A percentile compares a stretch with the other conserved stretches of the same genome.
phyloP scores from a whole-genome alignment of 176 grass and related monocot species.

The Phoenix dactylifera region DNA sequence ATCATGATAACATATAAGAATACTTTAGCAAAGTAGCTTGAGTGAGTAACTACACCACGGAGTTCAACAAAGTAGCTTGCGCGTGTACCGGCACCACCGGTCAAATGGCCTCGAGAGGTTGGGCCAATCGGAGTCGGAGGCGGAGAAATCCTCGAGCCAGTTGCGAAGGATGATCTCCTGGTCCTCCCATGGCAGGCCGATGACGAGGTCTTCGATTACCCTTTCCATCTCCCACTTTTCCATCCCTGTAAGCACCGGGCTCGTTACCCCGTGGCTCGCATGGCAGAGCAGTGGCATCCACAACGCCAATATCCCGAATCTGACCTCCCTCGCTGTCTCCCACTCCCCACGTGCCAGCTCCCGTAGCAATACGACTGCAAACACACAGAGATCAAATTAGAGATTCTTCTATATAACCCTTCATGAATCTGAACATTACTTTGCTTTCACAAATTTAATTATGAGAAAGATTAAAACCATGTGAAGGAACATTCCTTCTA shows the following conservation, averaged over 20 bases:
- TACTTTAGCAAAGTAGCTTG: too few species aligned
- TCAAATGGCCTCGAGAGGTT: conserved; percentile 26
- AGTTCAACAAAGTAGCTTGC: conserved; percentile 8
- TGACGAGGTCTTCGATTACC: conserved; percentile 24
- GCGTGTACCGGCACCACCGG: conserved; percentile 21
- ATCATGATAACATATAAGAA: too few species aligned
- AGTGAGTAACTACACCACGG: too few species aligned
- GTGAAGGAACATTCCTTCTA: too few species aligned
- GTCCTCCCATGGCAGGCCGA: conserved; percentile 23
- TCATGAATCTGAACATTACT: too few species aligned
- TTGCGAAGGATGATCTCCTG: conserved; percentile 34
- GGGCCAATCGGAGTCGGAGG: conserved; percentile 34
- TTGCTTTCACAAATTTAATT: too few species aligned
- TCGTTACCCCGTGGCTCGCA: conserved; percentile 31
- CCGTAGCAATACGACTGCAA: conserved; percentile 25
- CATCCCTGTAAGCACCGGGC: conserved; percentile 14
- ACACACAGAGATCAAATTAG: too few species aligned
- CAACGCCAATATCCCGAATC: conserved; percentile 27
- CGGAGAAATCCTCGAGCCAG: conserved; percentile 34
- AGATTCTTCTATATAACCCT: too few species aligned
- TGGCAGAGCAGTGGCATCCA: conserved; percentile 33
- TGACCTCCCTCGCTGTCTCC: conserved; percentile 22
- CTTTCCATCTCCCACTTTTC: conserved; percentile 23
- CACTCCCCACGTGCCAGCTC: conserved; percentile 23
- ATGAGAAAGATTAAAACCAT: too few species aligned